Evolutionary conservation across 352 stramenopile species (phyloP).

Genomic region (Globisporangium cylindrosporum): DNA sequence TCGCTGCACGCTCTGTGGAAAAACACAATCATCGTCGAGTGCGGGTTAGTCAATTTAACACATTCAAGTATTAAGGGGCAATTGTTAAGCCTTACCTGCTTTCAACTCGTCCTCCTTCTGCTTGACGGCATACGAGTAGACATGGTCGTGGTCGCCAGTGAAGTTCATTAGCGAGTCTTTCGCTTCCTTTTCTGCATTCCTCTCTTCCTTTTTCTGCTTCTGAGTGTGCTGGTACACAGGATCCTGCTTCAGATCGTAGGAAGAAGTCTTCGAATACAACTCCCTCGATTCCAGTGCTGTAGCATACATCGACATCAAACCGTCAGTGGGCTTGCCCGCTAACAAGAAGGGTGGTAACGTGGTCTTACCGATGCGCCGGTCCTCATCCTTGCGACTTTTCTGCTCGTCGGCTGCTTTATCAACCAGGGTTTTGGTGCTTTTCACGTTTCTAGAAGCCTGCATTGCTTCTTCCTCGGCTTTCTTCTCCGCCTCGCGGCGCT

Average conservation of each 20-base stretch:
- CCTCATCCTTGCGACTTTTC: slow-evolving; percentile 35
- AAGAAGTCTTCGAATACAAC: slow-evolving; percentile 37
- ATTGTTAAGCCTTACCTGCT: slow-evolving; percentile 6
- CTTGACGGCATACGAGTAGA: slow-evolving; percentile 19
- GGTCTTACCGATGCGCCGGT: slow-evolving; percentile 27
- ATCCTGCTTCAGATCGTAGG: slow-evolving; percentile 39
- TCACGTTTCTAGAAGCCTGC: slow-evolving; percentile 22
- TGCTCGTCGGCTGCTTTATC: slow-evolving; percentile 45
- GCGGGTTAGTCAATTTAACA: background rate
- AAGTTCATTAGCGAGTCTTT: slow-evolving; percentile 30
- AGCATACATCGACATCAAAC: background rate
- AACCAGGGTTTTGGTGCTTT: slow-evolving; percentile 48
- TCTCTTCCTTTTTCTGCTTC: slow-evolving; percentile 48
- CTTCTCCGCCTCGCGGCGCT: slow-evolving; percentile 36
- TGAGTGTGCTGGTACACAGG: slow-evolving; percentile 47
- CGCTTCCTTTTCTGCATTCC: slow-evolving; percentile 19
- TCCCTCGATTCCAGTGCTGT: slow-evolving; percentile 31
- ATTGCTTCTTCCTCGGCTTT: slow-evolving; percentile 44
- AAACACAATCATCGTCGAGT: background rate
- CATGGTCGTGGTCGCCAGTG: slow-evolving; percentile 20
- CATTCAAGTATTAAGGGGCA: background rate
- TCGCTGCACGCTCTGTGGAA: slow-evolving; percentile 31
- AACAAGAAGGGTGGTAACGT: background rate
- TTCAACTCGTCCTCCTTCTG: slow-evolving; percentile 18
- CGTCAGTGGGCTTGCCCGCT: background rate